Percentiles rank a stretch among this genome's conserved stretches.
phyloP scores from a whole-genome alignment of 257 asterid genomes.

The Gentiana straminea region DNA sequence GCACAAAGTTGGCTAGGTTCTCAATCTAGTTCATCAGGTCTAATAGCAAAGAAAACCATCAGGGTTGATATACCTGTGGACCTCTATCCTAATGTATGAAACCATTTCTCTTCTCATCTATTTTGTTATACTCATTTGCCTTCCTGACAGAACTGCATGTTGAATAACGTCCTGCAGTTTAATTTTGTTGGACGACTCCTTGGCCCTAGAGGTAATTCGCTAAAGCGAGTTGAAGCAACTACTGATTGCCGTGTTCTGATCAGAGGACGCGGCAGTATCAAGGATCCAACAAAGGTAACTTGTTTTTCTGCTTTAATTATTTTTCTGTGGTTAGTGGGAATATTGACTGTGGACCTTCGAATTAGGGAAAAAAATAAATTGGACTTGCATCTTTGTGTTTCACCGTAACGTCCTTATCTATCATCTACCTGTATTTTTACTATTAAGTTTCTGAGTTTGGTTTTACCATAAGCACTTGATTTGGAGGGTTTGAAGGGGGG shows the following conservation, averaged over 20 bases:
- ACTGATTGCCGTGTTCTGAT: constrained; percentile 96
- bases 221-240: constrained; percentile 89
- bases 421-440: too few relatives aligned
- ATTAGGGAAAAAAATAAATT: too few relatives aligned
- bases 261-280: constrained; percentile 97
- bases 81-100: constrained; percentile 70
- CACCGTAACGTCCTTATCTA: too few relatives aligned
- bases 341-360: neutral
- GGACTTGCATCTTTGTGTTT: too few relatives aligned
- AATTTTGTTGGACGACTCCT: constrained; percentile 99
- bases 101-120: neutral
- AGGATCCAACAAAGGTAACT: constrained; percentile 84
- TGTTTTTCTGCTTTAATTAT: neutral
- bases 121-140: constrained; percentile 5
- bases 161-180: constrained; percentile 39
- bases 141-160: constrained; percentile 2
- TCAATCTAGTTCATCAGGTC: constrained; percentile 85
- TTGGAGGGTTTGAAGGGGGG: neutral
- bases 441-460: neutral
- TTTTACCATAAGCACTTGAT: neutral
- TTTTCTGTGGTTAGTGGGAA: neutral
- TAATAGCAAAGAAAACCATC: constrained; percentile 73
- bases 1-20: constrained; percentile 84
- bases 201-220: constrained; percentile 99
- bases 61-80: constrained; percentile 96